A percentile compares a stretch with the other conserved stretches of the same genome.
Evolutionary conservation across 208 protist genomes (phyloP).

Genomic region (Acanthamoeba quina): DNA sequence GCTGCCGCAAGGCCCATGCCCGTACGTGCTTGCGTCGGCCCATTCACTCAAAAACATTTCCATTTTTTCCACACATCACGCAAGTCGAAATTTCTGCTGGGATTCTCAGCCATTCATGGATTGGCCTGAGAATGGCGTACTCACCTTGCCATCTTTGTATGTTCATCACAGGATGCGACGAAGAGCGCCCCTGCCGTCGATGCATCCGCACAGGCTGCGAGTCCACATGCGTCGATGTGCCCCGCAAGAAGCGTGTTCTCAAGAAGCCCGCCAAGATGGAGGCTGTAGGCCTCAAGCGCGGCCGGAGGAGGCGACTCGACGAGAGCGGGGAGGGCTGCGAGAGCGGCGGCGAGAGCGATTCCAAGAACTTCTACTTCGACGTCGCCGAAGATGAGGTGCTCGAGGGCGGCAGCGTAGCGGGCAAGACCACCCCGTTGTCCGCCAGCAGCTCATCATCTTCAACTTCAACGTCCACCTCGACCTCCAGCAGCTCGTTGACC

Average conservation of each 20-base stretch:
- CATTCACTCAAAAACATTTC: neutral
- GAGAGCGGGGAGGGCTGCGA: conserved; percentile 8
- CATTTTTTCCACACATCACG: neutral
- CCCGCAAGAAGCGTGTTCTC: neutral
- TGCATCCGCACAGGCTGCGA: neutral
- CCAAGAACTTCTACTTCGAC: neutral
- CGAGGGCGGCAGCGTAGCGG: neutral
- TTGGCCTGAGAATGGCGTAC: neutral
- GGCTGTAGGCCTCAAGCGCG: neutral
- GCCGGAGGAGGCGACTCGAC: neutral
- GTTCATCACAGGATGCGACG: neutral
- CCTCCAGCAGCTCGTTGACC: neutral
- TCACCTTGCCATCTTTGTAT: neutral
- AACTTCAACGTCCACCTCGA: neutral
- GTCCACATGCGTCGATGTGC: conserved; percentile 1
- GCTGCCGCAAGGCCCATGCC: neutral
- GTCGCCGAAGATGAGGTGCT: neutral
- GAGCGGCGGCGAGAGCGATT: conserved; percentile 17
- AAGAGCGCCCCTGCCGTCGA: neutral
- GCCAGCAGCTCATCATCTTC: neutral
- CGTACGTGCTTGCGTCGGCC: neutral
- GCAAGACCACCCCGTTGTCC: neutral
- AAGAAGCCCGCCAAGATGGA: neutral
- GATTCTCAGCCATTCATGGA: too few species aligned
- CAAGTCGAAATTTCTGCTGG: neutral